phyloP scores from a whole-genome alignment of 106 monocot genomes.

The Apostasia ramifera region DNA sequence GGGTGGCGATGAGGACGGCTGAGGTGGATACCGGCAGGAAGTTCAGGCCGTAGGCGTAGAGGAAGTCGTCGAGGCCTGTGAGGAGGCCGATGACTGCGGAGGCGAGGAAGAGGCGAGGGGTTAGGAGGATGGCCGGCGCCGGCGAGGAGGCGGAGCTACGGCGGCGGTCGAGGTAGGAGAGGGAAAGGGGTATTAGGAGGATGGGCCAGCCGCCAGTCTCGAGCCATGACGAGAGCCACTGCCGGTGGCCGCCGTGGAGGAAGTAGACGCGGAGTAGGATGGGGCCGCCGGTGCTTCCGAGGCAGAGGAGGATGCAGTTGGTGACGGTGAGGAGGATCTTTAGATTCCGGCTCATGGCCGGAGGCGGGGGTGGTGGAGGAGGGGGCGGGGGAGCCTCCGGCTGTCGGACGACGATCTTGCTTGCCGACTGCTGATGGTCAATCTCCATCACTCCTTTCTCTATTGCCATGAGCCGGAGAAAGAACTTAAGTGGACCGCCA shows the following conservation, averaged over 20 bases:
- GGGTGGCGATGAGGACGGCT: neutral
- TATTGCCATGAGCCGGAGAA: no score
- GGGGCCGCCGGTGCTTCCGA: constrained; percentile 32
- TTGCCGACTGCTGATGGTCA: neutral
- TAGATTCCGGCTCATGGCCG: neutral
- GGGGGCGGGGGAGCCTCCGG: neutral
- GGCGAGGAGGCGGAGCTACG: neutral
- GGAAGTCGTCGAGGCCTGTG: constrained; percentile 17
- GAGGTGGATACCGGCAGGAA: constrained; percentile 19
- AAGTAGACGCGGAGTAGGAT: constrained; percentile 74
- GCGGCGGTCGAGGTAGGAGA: constrained; percentile 7
- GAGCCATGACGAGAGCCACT: constrained; percentile 54
- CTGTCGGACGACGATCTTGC: neutral
- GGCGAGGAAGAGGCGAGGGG: neutral
- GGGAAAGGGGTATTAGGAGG: constrained; percentile 11
- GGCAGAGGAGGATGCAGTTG: constrained; percentile 20
- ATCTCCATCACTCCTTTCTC: neutral
- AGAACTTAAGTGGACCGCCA: no score
- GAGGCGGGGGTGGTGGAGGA: neutral
- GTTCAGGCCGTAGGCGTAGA: constrained; percentile 21
- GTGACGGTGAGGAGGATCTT: constrained; percentile 12
- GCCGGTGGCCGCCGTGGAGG: constrained; percentile 44
- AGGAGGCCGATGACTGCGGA: constrained; percentile 3
- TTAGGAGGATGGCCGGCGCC: neutral
- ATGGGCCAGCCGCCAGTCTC: constrained; percentile 27